Base-by-base conservation (phyloP, 352 stramenopile species). In the Phytophthora fragariaefolia region DNA sequence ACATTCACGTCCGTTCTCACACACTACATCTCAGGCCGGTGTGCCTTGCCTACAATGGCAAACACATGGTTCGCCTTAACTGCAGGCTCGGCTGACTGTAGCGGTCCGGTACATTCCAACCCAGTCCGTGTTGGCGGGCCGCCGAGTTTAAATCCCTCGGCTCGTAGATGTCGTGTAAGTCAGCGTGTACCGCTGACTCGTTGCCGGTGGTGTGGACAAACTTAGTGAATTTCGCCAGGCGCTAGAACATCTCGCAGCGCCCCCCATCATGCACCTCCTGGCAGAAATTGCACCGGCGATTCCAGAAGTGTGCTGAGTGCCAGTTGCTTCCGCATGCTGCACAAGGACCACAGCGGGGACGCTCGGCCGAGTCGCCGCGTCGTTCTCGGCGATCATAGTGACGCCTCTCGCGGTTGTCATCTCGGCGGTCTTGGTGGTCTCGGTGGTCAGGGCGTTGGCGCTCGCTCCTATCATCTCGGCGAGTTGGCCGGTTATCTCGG, bases 131-230 rank as follows among this genome's bases (percentile, higher is more conserved):
- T 62, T 62, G 42, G 42, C 42, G 54, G 27, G 54, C 54, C 28
- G 22, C 42, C 27, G 52, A 51, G 38, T 51, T 60, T 60, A 60
- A 60, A 60, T 60, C 52, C n/a, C 36, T 51, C 38, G 52, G 52
- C 23, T 4, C 10, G 18, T 50, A 30, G 20, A 58, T n/a, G 34
- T 58, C 34, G 34, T 49, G 51, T 5, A 58, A 15, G 3, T 58
- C 51, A 23, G 30, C 52, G 13, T 36, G 38, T 2, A 60, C 24
- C 12, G 32, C 24, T 7, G 52, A 60, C 23, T 60, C 50, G 52
- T 60, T 17, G 8, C 50, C 52, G 1, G 15, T 20, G 1, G 24
- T 28, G 2, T 38, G 24, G 6, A 60, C 24, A 26, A 60, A 50
- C 15, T 22, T 10, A 7, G 36, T 23, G 2, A 59, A 36, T 15